A percentile compares a stretch with the other conserved stretches of the same genome.
Evolutionary conservation across 768 basidiomycete species (phyloP).

Genomic region (Glaciozyma antarctica): DNA sequence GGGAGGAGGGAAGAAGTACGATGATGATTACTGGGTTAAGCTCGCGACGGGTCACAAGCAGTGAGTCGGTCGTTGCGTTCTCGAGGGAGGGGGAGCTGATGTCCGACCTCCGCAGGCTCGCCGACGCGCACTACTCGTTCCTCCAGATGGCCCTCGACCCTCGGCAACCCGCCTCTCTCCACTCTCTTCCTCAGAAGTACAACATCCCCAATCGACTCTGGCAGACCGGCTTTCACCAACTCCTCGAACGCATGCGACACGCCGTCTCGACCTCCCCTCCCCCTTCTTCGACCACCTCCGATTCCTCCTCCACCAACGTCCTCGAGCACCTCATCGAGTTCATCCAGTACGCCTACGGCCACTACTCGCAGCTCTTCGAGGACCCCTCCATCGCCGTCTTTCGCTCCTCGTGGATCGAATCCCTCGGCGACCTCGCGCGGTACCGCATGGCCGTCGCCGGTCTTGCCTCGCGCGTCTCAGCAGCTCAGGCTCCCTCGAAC

Average conservation of each 20-base stretch:
- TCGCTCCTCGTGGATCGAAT: conserved; percentile 84
- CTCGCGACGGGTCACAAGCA: conserved; percentile 61
- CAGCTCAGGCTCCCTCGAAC: neutral
- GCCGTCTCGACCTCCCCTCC: conserved; percentile 52
- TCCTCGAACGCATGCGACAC: conserved; percentile 80
- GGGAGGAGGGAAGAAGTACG: conserved; percentile 16
- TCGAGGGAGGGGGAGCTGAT: conserved; percentile 59
- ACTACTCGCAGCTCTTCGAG: conserved; percentile 82
- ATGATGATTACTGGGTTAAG: conserved; percentile 42
- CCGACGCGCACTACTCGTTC: conserved; percentile 80
- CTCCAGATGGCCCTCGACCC: conserved; percentile 77
- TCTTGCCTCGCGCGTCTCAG: conserved; percentile 27
- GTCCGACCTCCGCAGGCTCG: conserved; percentile 66
- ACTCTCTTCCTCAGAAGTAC: conserved; percentile 84
- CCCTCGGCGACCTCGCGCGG: conserved; percentile 87
- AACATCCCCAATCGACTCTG: conserved; percentile 90
- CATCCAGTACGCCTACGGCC: conserved; percentile 88
- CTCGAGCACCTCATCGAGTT: conserved; percentile 89
- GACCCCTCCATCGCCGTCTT: conserved; percentile 61
- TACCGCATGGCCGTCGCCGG: conserved; percentile 95
- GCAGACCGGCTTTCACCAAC: conserved; percentile 79
- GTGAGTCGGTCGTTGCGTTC: conserved; percentile 45
- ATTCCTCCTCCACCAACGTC: conserved; percentile 44
- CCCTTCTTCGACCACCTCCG: conserved; percentile 39
- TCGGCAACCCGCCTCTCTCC: conserved; percentile 73